These are phyloP conservation scores for Xylona heveae DNA, from an alignment of 495 filamentous ascomycete genomes.

Conservation along the genomic window DNA sequence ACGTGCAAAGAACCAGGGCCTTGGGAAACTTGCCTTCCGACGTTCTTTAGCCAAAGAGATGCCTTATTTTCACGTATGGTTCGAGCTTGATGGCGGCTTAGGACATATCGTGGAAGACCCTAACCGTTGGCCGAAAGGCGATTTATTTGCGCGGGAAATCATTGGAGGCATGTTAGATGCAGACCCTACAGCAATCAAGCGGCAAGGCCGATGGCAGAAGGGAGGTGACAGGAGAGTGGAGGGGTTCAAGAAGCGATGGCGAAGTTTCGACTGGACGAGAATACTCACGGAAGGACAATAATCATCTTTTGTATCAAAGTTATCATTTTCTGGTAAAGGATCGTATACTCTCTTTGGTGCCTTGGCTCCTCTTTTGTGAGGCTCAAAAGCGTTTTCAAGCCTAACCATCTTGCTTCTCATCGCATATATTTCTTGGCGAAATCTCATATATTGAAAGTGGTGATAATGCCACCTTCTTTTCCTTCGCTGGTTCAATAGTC, in stretches of 20 bases:
- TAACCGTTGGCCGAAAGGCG: conserved; percentile 73
- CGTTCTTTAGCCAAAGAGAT: conserved; percentile 78
- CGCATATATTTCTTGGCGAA: too few relatives aligned
- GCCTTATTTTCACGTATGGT: conserved; percentile 99
- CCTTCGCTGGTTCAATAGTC: too few relatives aligned
- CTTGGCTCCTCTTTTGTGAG: too few relatives aligned
- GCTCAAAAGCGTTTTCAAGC: too few relatives aligned
- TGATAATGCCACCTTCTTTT: too few relatives aligned
- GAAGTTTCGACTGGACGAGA: conserved; percentile 90
- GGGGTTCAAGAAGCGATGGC: conserved; percentile 66
- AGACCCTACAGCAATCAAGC: conserved; percentile 67
- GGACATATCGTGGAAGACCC: conserved; percentile 85
- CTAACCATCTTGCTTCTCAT: too few relatives aligned
- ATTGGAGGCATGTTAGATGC: conserved; percentile 85
- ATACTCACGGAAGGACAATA: conserved; percentile 45
- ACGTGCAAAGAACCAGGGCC: conserved; percentile 33
- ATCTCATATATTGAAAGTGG: too few relatives aligned
- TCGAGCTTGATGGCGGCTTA: conserved; percentile 74
- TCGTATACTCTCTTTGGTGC: too few relatives aligned
- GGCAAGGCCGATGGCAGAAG: conserved; percentile 73
- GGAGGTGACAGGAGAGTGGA: conserved; percentile 51
- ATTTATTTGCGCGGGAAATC: conserved; percentile 82
- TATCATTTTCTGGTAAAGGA: too few relatives aligned
- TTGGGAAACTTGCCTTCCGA: conserved; percentile 69
- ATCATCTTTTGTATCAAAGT: too few relatives aligned